Base-by-base conservation (phyloP, 257 asterid genomes). In the Nyctanthes arbortristis region DNA sequence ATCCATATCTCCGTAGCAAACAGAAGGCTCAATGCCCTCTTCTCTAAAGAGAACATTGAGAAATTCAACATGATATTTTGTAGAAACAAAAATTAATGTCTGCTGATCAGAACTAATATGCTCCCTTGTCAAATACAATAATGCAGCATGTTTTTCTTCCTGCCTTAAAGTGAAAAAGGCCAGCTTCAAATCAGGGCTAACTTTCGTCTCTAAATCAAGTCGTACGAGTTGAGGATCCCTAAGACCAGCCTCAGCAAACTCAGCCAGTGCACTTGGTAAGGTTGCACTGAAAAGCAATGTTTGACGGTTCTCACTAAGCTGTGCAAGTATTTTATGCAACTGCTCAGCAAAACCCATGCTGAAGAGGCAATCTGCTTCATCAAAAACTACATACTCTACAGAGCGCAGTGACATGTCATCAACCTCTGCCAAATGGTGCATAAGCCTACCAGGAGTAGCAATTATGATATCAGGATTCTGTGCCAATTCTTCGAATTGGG, bases 1-100 rank as follows among this genome's bases (percentile, higher is more conserved):
- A 84, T 94, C 97, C 99, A 94, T 94, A 77, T 91, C 97, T 63
- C 99, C 99, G 73, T 94, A 94, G 80, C 97, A 91, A 70, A 94
- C 81, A 27, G 99, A 94, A 62, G 97, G 84, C 76, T 75, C 87
- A 77, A 94, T 79, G 43, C 99, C 96, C 35, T 94, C 99, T 75
- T 85, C 97, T 73, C 74, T 81, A 68, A 91, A 78, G 25, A 91
- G 68, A 27, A 84, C 32, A 78, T 76, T 55, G 11, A 94, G 87
- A 73, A 91, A 94, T 67, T 94, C 99, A 11, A 91, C 97, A 58
- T 94, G 97, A 79, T 94, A 91, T 74, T 91, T 89, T 47, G 99
- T 94, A 73, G 96, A 73, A 72, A 94, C 99, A 77, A 94, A 94
- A 65, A 94, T 75, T 70, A 94, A 34, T 0, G 95, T 86, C 80